Conservation (phyloP, 306 rosid genomes). For the Sechiopsis laciniata region DNA sequence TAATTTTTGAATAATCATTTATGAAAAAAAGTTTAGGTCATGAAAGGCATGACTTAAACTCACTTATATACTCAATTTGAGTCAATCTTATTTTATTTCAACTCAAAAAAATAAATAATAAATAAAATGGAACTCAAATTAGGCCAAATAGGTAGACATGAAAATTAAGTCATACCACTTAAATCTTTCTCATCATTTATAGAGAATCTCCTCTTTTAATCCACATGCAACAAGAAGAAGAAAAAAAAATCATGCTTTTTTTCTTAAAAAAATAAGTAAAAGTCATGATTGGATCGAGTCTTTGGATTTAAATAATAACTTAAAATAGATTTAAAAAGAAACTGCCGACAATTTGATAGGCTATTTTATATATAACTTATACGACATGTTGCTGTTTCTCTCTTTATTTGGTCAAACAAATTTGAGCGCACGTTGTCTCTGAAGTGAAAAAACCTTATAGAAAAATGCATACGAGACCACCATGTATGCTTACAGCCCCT, state of each 20-base stretch:
- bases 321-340: too few relatives aligned
- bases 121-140: too few relatives aligned
- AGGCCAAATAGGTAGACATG: too few relatives aligned
- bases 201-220: not conserved
- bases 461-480: conserved; percentile 1
- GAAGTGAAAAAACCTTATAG: not conserved
- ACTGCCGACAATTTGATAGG: not conserved
- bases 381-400: not conserved
- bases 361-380: not conserved
- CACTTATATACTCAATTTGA: too few relatives aligned
- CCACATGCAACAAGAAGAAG: not conserved
- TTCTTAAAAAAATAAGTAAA: not conserved
- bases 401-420: conserved; percentile 5
- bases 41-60: too few relatives aligned
- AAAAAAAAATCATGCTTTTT: too few relatives aligned
- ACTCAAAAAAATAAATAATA: too few relatives aligned
- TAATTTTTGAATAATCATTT: too few relatives aligned
- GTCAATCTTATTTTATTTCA: too few relatives aligned
- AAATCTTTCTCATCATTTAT: too few relatives aligned
- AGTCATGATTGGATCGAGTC: not conserved
- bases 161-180: too few relatives aligned
- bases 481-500: not conserved
- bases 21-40: too few relatives aligned
- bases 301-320: not conserved
- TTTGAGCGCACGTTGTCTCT: conserved; percentile 10